Evolutionary conservation across 2,329 filamentous ascomycete genomes (phyloP), one percentile per base, ranked within the genome.

Genomic region (Cladorrhinum sp.): DNA sequence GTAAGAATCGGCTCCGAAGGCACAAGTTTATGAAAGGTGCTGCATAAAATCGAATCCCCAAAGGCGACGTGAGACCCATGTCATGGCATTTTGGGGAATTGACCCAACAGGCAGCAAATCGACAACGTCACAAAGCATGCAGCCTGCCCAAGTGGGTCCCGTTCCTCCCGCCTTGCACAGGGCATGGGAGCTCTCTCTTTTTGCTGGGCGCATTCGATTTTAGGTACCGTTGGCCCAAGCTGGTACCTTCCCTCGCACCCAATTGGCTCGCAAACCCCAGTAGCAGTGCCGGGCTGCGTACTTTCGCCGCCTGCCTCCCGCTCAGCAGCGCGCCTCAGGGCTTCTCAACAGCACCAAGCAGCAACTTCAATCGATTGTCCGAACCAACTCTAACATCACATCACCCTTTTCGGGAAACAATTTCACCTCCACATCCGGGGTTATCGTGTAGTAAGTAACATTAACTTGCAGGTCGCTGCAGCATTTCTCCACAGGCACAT

Each of bases 111-210:
- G 68, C 68, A 70, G 67, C 68, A 67, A 65, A 66, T 68, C 63
- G 67, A 69, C 66, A 69, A 70, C 68, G 68, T 70, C 68, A 70
- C 66, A 67, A 62, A 63, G 60, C 57, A 53, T 59, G 32, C 57
- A 58, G 57, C 59, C 55, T 60, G 61, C 62, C 61, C 60, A 58
- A 60, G 60, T 61, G 60, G 63, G 58, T 57, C 62, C 38, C 20
- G 49, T 57, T 50, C 36, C 27, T 29, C 16, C 23, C 23, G n/a
- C 50, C 24, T 45, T 45, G 16, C 41, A 18, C 18, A 27, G 38
- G 49, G 22, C 52, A n/a, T n/a, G n/a, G n/a, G n/a, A n/a, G n/a
- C n/a, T 49, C 56, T 58, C 24, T 56, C 61, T 55, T 61, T 45
- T 38, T 45, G 24, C 49, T 50, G 49, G 27, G 53, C 2, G 52